Conservation (phyloP, 169 alveolate species). For the Eimeria sp. region DNA sequence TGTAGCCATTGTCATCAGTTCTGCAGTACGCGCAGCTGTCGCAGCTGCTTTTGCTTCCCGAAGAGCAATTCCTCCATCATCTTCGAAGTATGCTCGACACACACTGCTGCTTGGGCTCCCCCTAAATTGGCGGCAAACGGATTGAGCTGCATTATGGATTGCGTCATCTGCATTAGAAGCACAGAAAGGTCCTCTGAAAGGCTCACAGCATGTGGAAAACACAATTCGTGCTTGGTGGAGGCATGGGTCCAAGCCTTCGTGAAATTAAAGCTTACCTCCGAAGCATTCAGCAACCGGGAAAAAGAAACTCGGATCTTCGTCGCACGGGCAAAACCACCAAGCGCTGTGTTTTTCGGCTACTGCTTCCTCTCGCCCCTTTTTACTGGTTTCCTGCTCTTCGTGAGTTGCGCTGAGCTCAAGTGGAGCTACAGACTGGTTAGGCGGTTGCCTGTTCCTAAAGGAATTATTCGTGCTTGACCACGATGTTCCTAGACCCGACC, state of each 20-base stretch:
- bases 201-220: not conserved
- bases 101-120: slow-evolving; percentile 68
- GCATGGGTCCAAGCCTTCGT: not conserved
- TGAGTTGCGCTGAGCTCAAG: not conserved
- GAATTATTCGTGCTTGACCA: not conserved
- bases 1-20: not conserved
- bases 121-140: slow-evolving; percentile 62
- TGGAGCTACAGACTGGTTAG: not conserved
- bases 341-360: slow-evolving; percentile 8
- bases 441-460: not conserved
- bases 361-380: not conserved
- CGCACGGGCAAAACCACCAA: slow-evolving; percentile 71
- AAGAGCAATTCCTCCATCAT: not conserved
- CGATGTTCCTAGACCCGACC: not conserved
- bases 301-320: slow-evolving; percentile 43
- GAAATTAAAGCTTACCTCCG: not conserved
- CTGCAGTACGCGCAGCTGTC: slow-evolving; percentile 61
- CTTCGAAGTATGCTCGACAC: slow-evolving; percentile 54
- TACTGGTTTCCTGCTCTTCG: slow-evolving; percentile 22
- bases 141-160: slow-evolving; percentile 43
- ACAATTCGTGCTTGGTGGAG: not conserved
- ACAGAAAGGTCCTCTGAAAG: not conserved
- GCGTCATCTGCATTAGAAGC: slow-evolving; percentile 51
- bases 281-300: slow-evolving; percentile 48
- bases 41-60: slow-evolving; percentile 69